A percentile compares a stretch with the other conserved stretches of the same genome.
phyloP scores from a whole-genome alignment of 106 monocot genomes.

The Cymbidium sinense region DNA sequence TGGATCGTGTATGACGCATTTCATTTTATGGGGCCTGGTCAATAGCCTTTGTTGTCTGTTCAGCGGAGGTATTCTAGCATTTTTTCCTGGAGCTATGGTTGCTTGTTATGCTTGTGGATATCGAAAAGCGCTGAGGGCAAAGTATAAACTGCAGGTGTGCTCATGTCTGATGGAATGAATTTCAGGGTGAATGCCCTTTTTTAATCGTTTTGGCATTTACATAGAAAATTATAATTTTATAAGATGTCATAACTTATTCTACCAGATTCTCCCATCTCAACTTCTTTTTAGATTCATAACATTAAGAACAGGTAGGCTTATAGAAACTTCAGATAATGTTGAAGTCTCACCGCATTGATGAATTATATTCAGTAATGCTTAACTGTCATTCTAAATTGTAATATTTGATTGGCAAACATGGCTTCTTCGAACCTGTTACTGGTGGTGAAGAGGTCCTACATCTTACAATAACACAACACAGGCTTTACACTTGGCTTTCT shows the following conservation, averaged over 20 bases:
- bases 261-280: conserved; percentile 2
- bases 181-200: neutral
- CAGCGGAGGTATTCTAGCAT: conserved; percentile 57
- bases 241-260: neutral
- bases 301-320: neutral
- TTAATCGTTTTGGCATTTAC: neutral
- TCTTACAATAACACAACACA: no score
- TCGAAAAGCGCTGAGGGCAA: conserved; percentile 47
- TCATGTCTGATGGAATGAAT: neutral
- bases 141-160: conserved; percentile 67
- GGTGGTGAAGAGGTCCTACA: no score
- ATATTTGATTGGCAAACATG: no score
- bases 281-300: conserved; percentile 1
- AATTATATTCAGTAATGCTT: no score
- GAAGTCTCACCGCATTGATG: neutral
- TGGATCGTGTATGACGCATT: conserved; percentile 82
- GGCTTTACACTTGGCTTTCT: no score
- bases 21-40: conserved; percentile 69
- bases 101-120: conserved; percentile 91
- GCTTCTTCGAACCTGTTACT: no score
- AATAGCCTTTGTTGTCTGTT: conserved; percentile 70
- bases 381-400: no score
- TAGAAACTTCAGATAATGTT: neutral
- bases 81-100: conserved; percentile 58
- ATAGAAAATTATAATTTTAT: neutral